phyloP scores from a whole-genome alignment of 192 early-diverging fungal species.

The Coemansia sp. region DNA sequence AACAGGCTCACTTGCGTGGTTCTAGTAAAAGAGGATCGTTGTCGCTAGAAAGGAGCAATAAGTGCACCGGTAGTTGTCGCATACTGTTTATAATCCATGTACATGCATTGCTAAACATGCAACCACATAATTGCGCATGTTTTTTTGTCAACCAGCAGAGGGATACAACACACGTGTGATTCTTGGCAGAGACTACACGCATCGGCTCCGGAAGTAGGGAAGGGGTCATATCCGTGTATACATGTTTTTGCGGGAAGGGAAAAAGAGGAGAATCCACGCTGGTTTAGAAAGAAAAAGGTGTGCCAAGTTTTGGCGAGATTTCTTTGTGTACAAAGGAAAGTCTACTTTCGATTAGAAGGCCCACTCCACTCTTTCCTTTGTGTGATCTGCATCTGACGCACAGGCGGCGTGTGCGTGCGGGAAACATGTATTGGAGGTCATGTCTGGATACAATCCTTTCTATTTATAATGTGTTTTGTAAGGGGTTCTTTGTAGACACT shows the following conservation, averaged over 20 bases:
- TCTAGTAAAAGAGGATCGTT: not conserved
- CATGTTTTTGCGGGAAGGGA: not conserved
- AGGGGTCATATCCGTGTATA: not conserved
- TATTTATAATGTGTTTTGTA: conserved; percentile 5
- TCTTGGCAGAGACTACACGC: not conserved
- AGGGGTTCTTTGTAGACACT: not conserved
- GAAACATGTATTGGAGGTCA: not conserved
- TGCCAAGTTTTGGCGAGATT: not conserved
- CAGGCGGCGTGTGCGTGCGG: not conserved
- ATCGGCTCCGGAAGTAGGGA: not conserved
- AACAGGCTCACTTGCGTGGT: not conserved
- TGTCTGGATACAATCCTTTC: not conserved
- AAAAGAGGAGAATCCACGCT: not conserved
- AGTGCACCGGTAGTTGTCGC: not conserved
- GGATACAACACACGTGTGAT: not conserved
- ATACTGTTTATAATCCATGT: not conserved
- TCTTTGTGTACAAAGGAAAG: conserved; percentile 7
- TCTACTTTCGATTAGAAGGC: not conserved
- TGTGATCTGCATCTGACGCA: not conserved
- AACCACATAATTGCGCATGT: not conserved
- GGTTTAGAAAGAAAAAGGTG: not conserved
- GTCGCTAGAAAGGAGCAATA: not conserved
- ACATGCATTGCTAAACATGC: not conserved
- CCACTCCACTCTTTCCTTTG: not conserved
- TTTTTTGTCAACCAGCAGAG: not conserved